phyloP scores from a whole-genome alignment of 257 asterid species.

The Leonotis leonurus region DNA sequence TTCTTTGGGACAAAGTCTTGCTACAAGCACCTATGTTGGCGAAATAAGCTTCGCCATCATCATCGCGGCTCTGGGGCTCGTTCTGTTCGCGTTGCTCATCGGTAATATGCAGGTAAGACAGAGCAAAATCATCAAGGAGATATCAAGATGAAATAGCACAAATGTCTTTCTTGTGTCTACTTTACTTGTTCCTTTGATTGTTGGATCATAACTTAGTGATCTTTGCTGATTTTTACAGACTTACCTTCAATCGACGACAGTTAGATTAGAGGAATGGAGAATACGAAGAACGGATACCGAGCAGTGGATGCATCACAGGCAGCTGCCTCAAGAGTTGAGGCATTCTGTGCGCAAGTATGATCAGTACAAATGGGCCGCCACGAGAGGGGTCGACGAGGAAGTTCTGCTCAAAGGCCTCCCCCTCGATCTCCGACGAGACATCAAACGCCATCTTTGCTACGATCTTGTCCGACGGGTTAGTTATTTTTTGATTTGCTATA shows the following conservation, averaged over 20 bases:
- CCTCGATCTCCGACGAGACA: conserved; percentile 84
- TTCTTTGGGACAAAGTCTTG: conserved; percentile 82
- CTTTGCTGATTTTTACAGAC: conserved; percentile 39
- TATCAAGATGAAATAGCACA: neutral
- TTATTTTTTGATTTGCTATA: too few relatives aligned
- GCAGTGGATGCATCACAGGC: conserved; percentile 98
- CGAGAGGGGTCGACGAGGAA: conserved; percentile 94
- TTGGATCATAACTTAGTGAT: neutral
- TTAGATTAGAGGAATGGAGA: conserved; percentile 92
- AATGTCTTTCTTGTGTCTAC: neutral
- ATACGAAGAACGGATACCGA: conserved; percentile 84
- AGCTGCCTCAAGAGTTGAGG: conserved; percentile 78
- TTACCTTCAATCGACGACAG: conserved; percentile 87
- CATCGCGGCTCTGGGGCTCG: conserved; percentile 72
- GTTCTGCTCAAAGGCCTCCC: conserved; percentile 75
- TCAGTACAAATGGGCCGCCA: conserved; percentile 91
- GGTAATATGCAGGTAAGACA: conserved; percentile 91
- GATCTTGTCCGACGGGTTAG: conserved; percentile 90
- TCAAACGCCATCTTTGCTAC: conserved; percentile 92
- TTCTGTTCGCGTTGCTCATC: conserved; percentile 85
- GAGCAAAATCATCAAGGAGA: neutral
- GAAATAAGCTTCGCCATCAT: conserved; percentile 74
- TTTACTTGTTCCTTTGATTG: neutral
- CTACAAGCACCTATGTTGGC: conserved; percentile 70
- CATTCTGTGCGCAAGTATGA: conserved; percentile 83